Percentiles rank a stretch among this genome's conserved stretches.
Evolutionary conservation across 1,139 yeast genomes (phyloP).

Genomic region (Saccharomyces hybrid): DNA sequence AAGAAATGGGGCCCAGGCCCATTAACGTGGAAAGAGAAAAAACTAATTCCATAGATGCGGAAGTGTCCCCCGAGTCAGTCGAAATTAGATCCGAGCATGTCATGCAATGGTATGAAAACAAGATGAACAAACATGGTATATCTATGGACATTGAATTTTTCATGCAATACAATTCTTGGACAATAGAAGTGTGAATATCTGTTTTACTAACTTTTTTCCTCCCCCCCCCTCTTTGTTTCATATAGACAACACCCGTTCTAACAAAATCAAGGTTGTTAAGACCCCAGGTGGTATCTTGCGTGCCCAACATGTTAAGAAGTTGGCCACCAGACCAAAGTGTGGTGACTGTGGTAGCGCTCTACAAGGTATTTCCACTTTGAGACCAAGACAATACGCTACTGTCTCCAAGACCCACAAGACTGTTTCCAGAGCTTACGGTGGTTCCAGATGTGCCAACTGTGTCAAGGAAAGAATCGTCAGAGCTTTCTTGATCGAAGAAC

Average conservation of each 20-base stretch:
- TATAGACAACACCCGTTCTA: slow-evolving; percentile 94
- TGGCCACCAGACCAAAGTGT: slow-evolving; percentile 94
- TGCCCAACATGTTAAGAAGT: slow-evolving; percentile 95
- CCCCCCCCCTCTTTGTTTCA: background rate
- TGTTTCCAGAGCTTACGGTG: slow-evolving; percentile 99
- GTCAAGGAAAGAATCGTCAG: slow-evolving; percentile 98
- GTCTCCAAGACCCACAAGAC: slow-evolving; percentile 95
- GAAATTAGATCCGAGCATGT: too few relatives aligned
- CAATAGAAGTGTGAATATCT: too few relatives aligned
- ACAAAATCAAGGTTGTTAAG: slow-evolving; percentile 98
- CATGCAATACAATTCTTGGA: too few relatives aligned
- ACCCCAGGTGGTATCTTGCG: slow-evolving; percentile 99
- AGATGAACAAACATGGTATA: too few relatives aligned
- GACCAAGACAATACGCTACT: slow-evolving; percentile 97
- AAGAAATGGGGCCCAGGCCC: too few relatives aligned
- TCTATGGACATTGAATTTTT: too few relatives aligned
- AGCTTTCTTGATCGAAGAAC: slow-evolving; percentile 99
- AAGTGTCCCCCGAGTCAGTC: too few relatives aligned
- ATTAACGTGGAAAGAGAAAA: too few relatives aligned
- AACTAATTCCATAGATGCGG: too few relatives aligned
- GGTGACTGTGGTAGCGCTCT: slow-evolving; percentile 95
- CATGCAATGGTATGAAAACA: too few relatives aligned
- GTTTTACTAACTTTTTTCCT: too few relatives aligned
- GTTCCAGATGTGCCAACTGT: slow-evolving; percentile 97
- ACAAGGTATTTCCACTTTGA: slow-evolving; percentile 86